These are phyloP conservation scores for Saksenaea vasiformis DNA, from an alignment of 371 early-diverging fungal genomes.

Conservation along the genomic window DNA sequence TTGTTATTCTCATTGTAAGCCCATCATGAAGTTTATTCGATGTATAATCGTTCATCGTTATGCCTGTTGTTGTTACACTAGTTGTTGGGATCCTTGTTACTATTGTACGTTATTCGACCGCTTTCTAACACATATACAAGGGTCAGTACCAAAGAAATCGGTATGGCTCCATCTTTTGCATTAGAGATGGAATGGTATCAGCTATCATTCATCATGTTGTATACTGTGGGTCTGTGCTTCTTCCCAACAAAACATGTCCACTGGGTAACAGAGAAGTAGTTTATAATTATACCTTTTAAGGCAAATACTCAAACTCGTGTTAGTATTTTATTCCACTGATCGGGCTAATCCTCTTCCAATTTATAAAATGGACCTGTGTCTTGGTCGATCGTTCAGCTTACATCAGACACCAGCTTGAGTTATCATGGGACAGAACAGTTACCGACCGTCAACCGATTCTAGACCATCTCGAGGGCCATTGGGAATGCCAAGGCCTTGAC, in stretches of 20 bases:
- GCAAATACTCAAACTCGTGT: slow-evolving; percentile 6
- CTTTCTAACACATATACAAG: not conserved
- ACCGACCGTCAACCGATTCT: not conserved
- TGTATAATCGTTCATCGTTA: not conserved
- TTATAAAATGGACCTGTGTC: slow-evolving; percentile 2
- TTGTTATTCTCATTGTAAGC: not conserved
- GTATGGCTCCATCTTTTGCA: slow-evolving; percentile 11
- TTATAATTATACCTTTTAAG: not conserved
- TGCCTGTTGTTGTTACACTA: not conserved
- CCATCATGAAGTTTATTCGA: not conserved
- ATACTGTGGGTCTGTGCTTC: not conserved
- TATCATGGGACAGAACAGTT: slow-evolving; percentile 13
- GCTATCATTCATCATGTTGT: slow-evolving; percentile 2
- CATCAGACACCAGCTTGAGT: slow-evolving; percentile 6
- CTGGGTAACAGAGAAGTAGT: slow-evolving; percentile 9
- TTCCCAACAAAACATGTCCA: slow-evolving; percentile 7
- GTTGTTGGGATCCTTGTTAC: not conserved
- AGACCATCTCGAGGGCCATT: slow-evolving; percentile 11
- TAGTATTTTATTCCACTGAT: slow-evolving; percentile 19
- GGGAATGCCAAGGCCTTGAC: slow-evolving; percentile 11
- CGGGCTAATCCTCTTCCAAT: slow-evolving; percentile 5
- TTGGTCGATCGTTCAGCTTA: slow-evolving; percentile 4
- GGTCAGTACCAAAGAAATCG: not conserved
- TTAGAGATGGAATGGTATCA: slow-evolving; percentile 10
- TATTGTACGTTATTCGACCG: not conserved